Evolutionary conservation across 306 rosid species (phyloP).

Genomic region (Oemleria cerasiformis): DNA sequence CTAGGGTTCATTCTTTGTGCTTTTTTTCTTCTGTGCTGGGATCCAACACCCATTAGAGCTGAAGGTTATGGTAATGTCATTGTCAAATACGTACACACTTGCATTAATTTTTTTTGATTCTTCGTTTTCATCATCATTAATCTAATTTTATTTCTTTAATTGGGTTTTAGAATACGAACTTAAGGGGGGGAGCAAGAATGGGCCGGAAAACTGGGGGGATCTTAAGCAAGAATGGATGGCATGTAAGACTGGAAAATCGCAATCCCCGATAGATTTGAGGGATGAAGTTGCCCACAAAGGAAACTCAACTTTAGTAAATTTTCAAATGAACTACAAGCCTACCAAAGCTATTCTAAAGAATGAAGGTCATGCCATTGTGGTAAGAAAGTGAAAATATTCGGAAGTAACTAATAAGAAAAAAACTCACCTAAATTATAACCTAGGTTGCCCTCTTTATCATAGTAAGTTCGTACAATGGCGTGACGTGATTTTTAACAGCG

Average conservation of each 20-base stretch:
- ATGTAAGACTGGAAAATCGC: slow-evolving; percentile 25
- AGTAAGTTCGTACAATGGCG: too few species aligned
- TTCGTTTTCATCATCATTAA: too few species aligned
- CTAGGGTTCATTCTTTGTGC: neutral
- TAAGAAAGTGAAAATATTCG: neutral
- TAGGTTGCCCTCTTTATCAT: too few species aligned
- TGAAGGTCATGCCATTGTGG: slow-evolving; percentile 24
- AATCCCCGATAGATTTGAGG: slow-evolving; percentile 19
- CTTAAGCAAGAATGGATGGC: slow-evolving; percentile 26
- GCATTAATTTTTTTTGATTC: too few species aligned
- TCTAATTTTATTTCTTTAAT: neutral
- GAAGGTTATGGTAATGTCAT: neutral
- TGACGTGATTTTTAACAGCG: neutral
- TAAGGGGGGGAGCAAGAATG: slow-evolving; percentile 13
- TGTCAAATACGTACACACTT: neutral
- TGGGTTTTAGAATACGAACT: slow-evolving; percentile 12
- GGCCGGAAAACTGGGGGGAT: slow-evolving; percentile 32
- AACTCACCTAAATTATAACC: too few species aligned
- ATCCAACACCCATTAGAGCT: slow-evolving; percentile 11
- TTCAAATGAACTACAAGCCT: slow-evolving; percentile 6
- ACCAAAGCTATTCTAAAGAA: slow-evolving; percentile 26
- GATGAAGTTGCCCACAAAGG: neutral
- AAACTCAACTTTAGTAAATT: neutral
- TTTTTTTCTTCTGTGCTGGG: slow-evolving; percentile 5
- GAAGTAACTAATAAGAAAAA: too few species aligned